phyloP scores from a whole-genome alignment of 495 filamentous ascomycete species.

The Barbatosphaeria neglecta region DNA sequence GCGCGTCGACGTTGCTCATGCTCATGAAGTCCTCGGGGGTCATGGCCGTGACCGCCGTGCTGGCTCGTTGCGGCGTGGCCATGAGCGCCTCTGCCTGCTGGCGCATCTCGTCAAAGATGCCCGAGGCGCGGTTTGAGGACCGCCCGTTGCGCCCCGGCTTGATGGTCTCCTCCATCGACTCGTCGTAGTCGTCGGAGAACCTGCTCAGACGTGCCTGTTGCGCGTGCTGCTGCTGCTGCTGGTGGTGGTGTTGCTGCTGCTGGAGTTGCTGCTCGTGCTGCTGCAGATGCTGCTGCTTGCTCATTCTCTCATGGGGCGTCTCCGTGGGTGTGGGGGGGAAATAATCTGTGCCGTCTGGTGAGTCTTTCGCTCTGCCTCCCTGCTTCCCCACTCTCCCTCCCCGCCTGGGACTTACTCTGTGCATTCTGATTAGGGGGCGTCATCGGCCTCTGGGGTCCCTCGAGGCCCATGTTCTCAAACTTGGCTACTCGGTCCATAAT shows the following conservation, averaged over 20 bases:
- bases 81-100: slow-evolving; percentile 28
- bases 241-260: slow-evolving; percentile 7
- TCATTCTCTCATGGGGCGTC: slow-evolving; percentile 27
- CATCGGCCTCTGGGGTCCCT: slow-evolving; percentile 34
- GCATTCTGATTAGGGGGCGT: slow-evolving; percentile 47
- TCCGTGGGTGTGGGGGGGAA: slow-evolving; percentile 38
- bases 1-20: slow-evolving; percentile 38
- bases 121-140: slow-evolving; percentile 17
- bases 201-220: slow-evolving; percentile 18
- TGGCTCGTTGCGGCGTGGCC: slow-evolving; percentile 21
- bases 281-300: slow-evolving; percentile 11
- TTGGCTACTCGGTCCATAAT: slow-evolving; percentile 41
- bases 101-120: slow-evolving; percentile 34
- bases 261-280: not conserved
- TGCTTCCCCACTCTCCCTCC: not conserved
- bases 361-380: slow-evolving; percentile 2
- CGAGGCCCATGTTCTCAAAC: slow-evolving; percentile 33
- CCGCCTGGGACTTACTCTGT: slow-evolving; percentile 41
- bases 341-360: slow-evolving; percentile 20
- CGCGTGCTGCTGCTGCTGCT: slow-evolving; percentile 13
- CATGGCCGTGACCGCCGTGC: slow-evolving; percentile 36
- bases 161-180: slow-evolving; percentile 48
- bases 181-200: slow-evolving; percentile 40
- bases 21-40: slow-evolving; percentile 43
- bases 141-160: slow-evolving; percentile 30